These are phyloP conservation scores for Xerocomellus intermedius DNA, from an alignment of 768 basidiomycete species.

Conservation along the genomic window DNA sequence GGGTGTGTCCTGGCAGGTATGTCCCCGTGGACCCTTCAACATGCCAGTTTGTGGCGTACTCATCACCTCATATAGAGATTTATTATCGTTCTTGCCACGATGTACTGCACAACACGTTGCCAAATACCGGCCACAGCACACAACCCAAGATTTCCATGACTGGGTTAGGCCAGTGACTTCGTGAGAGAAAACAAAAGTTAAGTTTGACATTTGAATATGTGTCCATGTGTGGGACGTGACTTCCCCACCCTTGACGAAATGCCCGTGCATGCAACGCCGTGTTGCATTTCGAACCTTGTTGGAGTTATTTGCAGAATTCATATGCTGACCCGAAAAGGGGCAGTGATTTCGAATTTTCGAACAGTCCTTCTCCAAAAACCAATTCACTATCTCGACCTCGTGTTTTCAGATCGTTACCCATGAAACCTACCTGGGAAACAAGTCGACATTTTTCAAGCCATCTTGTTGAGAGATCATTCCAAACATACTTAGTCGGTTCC, in stretches of 20 bases:
- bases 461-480: not conserved
- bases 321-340: not conserved
- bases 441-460: not conserved
- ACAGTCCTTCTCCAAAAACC: not conserved
- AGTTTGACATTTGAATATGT: conserved; percentile 4
- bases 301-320: not conserved
- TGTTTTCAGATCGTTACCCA: conserved; percentile 8
- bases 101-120: not conserved
- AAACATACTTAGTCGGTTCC: not conserved
- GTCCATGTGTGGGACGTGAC: not conserved
- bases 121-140: not conserved
- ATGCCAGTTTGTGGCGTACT: not conserved
- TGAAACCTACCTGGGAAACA: not conserved
- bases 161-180: not conserved
- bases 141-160: not conserved
- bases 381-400: conserved; percentile 13
- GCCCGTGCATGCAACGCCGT: not conserved
- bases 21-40: no score
- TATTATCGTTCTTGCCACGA: not conserved
- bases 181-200: conserved; percentile 1
- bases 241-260: not conserved
- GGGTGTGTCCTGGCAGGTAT: not conserved
- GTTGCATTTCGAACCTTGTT: not conserved
- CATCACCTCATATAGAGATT: not conserved
- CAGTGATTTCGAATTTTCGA: not conserved